phyloP scores from a whole-genome alignment of 352 stramenopile genomes.

The Globisporangium barbulae region DNA sequence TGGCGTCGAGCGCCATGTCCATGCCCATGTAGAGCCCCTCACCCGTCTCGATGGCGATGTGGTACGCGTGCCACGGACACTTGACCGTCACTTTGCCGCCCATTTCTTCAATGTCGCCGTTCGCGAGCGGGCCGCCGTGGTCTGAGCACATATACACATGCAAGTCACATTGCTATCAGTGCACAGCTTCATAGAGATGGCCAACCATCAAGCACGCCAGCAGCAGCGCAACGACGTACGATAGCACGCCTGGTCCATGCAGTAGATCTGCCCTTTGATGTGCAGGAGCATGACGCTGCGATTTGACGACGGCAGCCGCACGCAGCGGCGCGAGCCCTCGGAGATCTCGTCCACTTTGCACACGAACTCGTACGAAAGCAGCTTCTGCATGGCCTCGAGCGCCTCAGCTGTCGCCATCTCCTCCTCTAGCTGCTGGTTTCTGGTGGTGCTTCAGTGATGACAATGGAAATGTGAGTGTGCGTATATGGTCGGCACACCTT shows the following conservation, averaged over 20 bases:
- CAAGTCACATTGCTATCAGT: not conserved
- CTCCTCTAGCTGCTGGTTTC: not conserved
- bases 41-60: conserved; percentile 75
- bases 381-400: conserved; percentile 23
- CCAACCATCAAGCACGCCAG: conserved; percentile 1
- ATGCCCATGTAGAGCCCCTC: conserved; percentile 86
- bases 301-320: conserved; percentile 54
- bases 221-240: conserved; percentile 31
- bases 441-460: not conserved
- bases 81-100: conserved; percentile 74
- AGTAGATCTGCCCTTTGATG: conserved; percentile 60
- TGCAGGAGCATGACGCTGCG: conserved; percentile 75
- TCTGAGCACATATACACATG: conserved; percentile 29
- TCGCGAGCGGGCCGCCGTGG: conserved; percentile 72
- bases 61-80: conserved; percentile 85
- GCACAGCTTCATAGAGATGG: not conserved
- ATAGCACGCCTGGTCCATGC: conserved; percentile 87
- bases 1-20: conserved; percentile 55
- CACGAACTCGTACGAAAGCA: conserved; percentile 65
- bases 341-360: conserved; percentile 62
- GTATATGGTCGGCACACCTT: too few species aligned
- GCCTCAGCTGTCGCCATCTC: conserved; percentile 9
- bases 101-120: conserved; percentile 85
- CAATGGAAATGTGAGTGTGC: not conserved
- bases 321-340: conserved; percentile 47